phyloP scores from a whole-genome alignment of 305 asterid species.

The Fraxinus dipetala region DNA sequence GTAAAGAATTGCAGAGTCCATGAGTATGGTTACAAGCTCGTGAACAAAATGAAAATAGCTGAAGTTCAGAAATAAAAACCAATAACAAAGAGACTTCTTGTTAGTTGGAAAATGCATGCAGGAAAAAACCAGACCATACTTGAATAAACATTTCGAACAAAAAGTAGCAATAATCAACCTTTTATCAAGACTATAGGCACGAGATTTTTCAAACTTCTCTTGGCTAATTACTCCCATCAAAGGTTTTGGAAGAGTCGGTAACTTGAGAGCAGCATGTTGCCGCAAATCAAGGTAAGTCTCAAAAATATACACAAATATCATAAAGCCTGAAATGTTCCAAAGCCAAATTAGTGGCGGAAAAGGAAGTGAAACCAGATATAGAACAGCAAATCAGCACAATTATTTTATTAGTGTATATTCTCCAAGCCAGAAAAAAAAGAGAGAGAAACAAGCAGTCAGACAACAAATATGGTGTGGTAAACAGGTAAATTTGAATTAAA shows the following conservation, averaged over 20 bases:
- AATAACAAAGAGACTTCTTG: conserved; percentile 21
- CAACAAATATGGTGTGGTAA: neutral
- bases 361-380: neutral
- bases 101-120: conserved; percentile 15
- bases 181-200: conserved; percentile 92
- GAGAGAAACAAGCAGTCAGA: neutral
- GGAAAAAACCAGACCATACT: neutral
- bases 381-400: neutral
- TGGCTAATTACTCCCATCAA: conserved; percentile 83
- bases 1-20: conserved; percentile 81
- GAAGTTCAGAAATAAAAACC: conserved; percentile 23
- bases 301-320: conserved; percentile 74
- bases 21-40: conserved; percentile 69
- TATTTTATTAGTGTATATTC: neutral
- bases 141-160: neutral
- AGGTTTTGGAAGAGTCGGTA: conserved; percentile 79
- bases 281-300: conserved; percentile 86
- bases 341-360: conserved; percentile 19
- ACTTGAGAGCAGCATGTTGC: conserved; percentile 81
- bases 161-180: conserved; percentile 48
- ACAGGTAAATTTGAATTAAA: neutral
- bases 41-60: conserved; percentile 87
- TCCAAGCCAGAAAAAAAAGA: neutral
- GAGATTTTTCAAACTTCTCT: conserved; percentile 90
- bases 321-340: conserved; percentile 61